These are phyloP conservation scores for Syzygium syzygioides DNA, from an alignment of 441 rosid species.

Conservation along the genomic window DNA sequence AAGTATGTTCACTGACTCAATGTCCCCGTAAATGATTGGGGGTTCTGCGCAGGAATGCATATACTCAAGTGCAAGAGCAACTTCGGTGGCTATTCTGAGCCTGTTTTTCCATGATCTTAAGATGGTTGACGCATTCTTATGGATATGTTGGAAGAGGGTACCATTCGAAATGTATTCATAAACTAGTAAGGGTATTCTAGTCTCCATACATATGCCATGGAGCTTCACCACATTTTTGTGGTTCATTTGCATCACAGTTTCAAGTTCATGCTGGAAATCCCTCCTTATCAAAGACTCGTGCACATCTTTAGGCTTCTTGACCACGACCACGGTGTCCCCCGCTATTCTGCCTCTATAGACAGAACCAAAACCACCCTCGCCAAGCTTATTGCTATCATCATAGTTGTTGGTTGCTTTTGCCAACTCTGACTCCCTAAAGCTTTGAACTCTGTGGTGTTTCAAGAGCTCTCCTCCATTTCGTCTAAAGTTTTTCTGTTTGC, in stretches of 20 bases:
- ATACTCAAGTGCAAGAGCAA: not conserved
- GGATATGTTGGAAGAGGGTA: not conserved
- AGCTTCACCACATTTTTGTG: not conserved
- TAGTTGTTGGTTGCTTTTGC: not conserved
- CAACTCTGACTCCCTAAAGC: not conserved
- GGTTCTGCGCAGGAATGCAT: not conserved
- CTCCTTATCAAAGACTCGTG: not conserved
- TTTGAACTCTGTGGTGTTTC: not conserved
- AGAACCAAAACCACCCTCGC: accelerated
- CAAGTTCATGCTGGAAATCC: not conserved
- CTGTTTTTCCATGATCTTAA: not conserved
- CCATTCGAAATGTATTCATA: not conserved
- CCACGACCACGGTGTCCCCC: accelerated
- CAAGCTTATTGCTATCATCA: not conserved
- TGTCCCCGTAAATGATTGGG: not conserved
- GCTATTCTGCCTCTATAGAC: not conserved
- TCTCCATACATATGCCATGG: not conserved
- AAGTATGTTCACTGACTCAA: not conserved
- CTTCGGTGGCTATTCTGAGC: not conserved
- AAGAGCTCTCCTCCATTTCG: not conserved
- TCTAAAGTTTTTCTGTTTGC: not conserved
- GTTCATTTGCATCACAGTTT: not conserved
- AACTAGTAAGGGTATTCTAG: not conserved
- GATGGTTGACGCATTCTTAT: not conserved
- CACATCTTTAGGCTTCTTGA: not conserved